phyloP scores from a whole-genome alignment of 2,329 filamentous ascomycete species.

The Alternaria alternata region DNA sequence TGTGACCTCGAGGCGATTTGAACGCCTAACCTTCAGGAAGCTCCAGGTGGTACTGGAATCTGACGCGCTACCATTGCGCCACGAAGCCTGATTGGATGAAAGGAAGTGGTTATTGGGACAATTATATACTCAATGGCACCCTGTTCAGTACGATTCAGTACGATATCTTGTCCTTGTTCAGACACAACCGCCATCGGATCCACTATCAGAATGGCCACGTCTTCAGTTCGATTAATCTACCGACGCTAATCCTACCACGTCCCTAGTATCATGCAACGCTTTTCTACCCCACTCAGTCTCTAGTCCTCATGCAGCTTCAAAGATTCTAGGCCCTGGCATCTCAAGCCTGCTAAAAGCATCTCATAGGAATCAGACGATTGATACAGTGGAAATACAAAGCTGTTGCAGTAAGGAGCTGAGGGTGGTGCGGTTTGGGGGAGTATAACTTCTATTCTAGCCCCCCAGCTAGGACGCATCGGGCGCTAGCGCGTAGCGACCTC shows the following conservation, averaged over 20 bases:
- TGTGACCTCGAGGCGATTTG: conserved; percentile 39
- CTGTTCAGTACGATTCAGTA: neutral
- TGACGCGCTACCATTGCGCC: conserved; percentile 44
- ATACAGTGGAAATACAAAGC: no score
- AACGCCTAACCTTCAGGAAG: conserved; percentile 41
- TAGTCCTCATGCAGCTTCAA: neutral
- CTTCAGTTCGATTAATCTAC: neutral
- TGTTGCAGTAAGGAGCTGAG: no score
- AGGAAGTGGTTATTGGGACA: neutral
- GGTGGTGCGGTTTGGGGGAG: no score
- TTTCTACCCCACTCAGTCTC: neutral
- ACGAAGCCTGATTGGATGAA: conserved; percentile 32
- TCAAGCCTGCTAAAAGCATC: neutral
- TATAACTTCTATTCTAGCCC: no score
- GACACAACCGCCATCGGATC: neutral
- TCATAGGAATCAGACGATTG: no score
- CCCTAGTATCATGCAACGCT: conserved; percentile 2
- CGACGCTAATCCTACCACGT: conserved; percentile 3
- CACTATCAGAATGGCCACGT: conserved; percentile 6
- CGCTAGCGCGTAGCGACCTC: neutral
- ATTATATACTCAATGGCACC: neutral
- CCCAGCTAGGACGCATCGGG: no score
- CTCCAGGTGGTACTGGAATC: conserved; percentile 37
- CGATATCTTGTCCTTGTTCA: neutral
- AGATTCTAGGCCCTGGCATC: neutral